Conservation (phyloP, 2,329 filamentous ascomycete species). For the Phialocephala sp. region DNA sequence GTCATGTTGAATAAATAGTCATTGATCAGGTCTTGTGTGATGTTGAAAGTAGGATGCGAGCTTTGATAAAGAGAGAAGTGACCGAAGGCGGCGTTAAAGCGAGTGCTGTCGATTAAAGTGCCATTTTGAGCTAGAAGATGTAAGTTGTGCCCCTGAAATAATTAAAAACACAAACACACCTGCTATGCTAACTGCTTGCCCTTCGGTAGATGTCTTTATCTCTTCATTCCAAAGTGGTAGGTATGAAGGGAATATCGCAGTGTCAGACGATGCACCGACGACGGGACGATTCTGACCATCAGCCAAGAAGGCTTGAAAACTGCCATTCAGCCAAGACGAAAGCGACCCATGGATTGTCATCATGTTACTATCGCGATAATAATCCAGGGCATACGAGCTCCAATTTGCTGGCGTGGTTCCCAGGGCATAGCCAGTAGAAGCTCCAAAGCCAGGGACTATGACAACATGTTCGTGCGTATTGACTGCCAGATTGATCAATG, state of each 20-base stretch:
- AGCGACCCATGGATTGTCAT: conserved; percentile 23
- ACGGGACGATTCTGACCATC: background rate
- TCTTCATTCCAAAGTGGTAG: background rate
- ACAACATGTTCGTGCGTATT: conserved; percentile 16
- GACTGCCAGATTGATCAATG: conserved; percentile 22
- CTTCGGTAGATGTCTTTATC: background rate
- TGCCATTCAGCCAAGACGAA: conserved; percentile 22
- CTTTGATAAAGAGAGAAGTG: conserved; percentile 10
- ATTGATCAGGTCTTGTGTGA: conserved; percentile 31
- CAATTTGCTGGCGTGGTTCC: conserved; percentile 30
- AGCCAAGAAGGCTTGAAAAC: conserved; percentile 14
- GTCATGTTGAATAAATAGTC: conserved; percentile 34
- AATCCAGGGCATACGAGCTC: conserved; percentile 17
- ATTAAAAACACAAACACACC: background rate
- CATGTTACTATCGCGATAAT: conserved; percentile 29
- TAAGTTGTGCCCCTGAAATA: background rate
- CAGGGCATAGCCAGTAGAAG: background rate
- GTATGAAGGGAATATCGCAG: no score
- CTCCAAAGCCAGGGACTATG: conserved; percentile 23
- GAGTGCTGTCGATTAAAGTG: conserved; percentile 27
- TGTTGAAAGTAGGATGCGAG: conserved; percentile 20
- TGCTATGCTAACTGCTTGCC: background rate
- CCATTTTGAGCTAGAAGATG: conserved; percentile 10
- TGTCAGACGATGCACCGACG: no score
- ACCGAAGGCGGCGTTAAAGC: conserved; percentile 27